These are phyloP conservation scores for Tuber calosporum DNA, from an alignment of 495 filamentous ascomycete species.

Conservation along the genomic window DNA sequence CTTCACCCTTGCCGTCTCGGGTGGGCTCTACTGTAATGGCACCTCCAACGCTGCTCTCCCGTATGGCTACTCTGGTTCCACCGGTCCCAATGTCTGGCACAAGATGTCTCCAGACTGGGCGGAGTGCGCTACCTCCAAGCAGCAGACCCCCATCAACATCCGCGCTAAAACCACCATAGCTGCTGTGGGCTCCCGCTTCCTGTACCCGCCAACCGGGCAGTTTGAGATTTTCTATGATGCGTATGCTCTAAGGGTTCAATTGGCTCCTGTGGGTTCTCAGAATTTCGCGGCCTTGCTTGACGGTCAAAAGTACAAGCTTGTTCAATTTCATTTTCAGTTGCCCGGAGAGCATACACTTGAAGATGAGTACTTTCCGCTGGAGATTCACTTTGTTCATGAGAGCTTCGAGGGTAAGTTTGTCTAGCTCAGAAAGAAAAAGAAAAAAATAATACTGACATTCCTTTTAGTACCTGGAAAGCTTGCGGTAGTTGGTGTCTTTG, in stretches of 20 bases:
- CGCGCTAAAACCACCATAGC: constrained; percentile 44
- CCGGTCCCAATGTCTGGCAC: constrained; percentile 56
- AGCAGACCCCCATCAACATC: constrained; percentile 59
- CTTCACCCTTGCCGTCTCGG: too few relatives aligned
- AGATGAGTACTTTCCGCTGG: constrained; percentile 51
- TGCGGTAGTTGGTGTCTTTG: constrained; percentile 56
- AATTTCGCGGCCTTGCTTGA: constrained; percentile 37
- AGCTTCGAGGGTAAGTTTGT: constrained; percentile 28
- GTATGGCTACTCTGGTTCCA: constrained; percentile 46
- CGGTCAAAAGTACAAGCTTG: constrained; percentile 49
- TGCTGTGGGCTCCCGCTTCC: background rate
- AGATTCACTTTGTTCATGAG: constrained; percentile 61
- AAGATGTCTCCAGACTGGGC: constrained; percentile 11
- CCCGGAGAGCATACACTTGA: constrained; percentile 59
- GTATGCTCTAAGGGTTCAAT: constrained; percentile 27
- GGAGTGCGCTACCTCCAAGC: constrained; percentile 50
- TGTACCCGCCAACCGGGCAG: constrained; percentile 9
- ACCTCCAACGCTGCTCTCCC: background rate
- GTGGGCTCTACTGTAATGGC: too few relatives aligned
- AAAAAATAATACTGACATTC: background rate
- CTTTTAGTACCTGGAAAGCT: constrained; percentile 23
- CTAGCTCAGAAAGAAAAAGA: too few relatives aligned
- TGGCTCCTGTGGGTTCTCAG: constrained; percentile 21
- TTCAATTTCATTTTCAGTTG: constrained; percentile 66
- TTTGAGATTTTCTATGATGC: constrained; percentile 33